These are phyloP conservation scores for Poronia punctata DNA, from an alignment of 495 filamentous ascomycete genomes.

Conservation along the genomic window DNA sequence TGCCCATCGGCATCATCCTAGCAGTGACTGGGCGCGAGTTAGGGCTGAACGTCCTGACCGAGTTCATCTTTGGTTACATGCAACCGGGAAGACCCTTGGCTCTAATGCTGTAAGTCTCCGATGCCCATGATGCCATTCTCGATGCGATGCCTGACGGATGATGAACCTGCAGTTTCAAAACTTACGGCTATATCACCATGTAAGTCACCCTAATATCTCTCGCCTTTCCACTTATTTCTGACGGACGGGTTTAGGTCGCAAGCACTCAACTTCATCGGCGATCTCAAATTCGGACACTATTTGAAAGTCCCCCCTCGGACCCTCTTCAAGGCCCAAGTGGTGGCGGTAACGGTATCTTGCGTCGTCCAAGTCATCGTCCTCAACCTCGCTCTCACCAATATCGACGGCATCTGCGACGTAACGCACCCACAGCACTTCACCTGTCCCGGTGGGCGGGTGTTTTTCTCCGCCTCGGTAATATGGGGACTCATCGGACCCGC, in stretches of 20 bases:
- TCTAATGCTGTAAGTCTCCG: slow-evolving; percentile 49
- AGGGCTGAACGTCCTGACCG: slow-evolving; percentile 61
- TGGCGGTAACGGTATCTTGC: slow-evolving; percentile 58
- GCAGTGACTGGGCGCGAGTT: slow-evolving; percentile 64
- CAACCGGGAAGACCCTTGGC: slow-evolving; percentile 59
- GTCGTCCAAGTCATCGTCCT: slow-evolving; percentile 60
- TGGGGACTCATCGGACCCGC: slow-evolving; percentile 64
- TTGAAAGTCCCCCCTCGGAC: slow-evolving; percentile 64
- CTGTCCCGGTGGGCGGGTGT: slow-evolving; percentile 61
- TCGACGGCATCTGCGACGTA: slow-evolving; percentile 54
- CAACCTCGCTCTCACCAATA: slow-evolving; percentile 56
- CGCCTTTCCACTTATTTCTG: background rate
- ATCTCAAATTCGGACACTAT: slow-evolving; percentile 60
- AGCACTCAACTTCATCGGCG: slow-evolving; percentile 46
- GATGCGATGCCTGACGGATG: background rate
- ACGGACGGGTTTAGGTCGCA: slow-evolving; percentile 29
- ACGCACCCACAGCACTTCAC: slow-evolving; percentile 57
- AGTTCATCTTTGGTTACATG: slow-evolving; percentile 67
- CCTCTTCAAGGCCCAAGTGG: slow-evolving; percentile 61
- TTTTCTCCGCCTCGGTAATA: slow-evolving; percentile 62
- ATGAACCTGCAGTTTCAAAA: slow-evolving; percentile 51
- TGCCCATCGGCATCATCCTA: slow-evolving; percentile 54
- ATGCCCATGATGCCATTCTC: too few species aligned
- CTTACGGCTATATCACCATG: slow-evolving; percentile 66
- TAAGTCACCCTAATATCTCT: slow-evolving; percentile 18